These are phyloP conservation scores for Tetracladium maxilliforme DNA, from an alignment of 2,329 filamentous ascomycete species.

Conservation along the genomic window DNA sequence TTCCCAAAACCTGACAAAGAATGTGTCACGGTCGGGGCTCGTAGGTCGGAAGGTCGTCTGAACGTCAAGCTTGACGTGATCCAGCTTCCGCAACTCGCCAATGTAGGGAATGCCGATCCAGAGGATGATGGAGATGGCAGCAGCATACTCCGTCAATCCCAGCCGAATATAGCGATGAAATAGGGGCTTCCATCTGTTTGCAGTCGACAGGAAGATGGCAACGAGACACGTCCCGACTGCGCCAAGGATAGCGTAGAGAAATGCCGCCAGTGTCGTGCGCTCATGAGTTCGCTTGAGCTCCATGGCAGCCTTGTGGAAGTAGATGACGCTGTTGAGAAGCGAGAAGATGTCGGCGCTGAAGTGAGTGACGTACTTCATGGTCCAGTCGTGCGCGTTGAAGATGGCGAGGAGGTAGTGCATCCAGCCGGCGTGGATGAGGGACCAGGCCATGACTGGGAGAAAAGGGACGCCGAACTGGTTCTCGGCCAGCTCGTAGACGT, in stretches of 20 bases:
- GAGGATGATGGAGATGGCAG: constrained; percentile 49
- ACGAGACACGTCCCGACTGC: constrained; percentile 47
- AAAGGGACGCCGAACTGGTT: constrained; percentile 30
- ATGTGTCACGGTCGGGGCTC: constrained; percentile 33
- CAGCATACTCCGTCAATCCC: constrained; percentile 47
- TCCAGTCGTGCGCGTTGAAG: constrained; percentile 56
- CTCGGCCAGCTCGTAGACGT: constrained; percentile 29
- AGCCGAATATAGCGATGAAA: constrained; percentile 47
- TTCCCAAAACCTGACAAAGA: constrained; percentile 51
- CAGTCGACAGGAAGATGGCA: constrained; percentile 45
- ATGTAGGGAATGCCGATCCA: constrained; percentile 49
- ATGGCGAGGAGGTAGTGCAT: constrained; percentile 49
- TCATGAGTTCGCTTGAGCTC: constrained; percentile 45
- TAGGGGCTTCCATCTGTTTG: constrained; percentile 43
- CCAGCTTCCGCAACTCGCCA: constrained; percentile 40
- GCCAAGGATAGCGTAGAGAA: constrained; percentile 50
- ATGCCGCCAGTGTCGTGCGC: constrained; percentile 41
- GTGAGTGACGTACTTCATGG: constrained; percentile 54
- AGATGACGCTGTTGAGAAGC: constrained; percentile 51
- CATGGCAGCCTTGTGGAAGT: constrained; percentile 52
- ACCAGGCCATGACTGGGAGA: constrained; percentile 55
- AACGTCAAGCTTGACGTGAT: constrained; percentile 42
- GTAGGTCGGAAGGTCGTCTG: constrained; percentile 41
- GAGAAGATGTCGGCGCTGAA: constrained; percentile 55
- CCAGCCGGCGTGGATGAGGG: constrained; percentile 49